phyloP scores from a whole-genome alignment of 495 filamentous ascomycete genomes.

The Penicillium fimorum region DNA sequence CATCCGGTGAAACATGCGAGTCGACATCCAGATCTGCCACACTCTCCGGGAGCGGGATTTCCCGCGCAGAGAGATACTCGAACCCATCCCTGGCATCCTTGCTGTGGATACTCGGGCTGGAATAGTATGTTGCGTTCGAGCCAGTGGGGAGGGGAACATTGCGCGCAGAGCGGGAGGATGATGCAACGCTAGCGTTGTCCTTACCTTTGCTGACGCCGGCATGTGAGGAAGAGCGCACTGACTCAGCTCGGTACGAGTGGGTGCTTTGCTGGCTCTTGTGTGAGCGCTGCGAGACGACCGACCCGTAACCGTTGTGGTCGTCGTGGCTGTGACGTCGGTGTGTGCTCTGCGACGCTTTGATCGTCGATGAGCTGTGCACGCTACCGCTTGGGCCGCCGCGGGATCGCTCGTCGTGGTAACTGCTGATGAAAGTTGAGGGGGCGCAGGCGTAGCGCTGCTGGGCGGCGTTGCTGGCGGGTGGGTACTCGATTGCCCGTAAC shows the following conservation, averaged over 20 bases:
- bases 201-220: not conserved
- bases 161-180: constrained; percentile 32
- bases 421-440: constrained; percentile 43
- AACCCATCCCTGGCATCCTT: constrained; percentile 5
- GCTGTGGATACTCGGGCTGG: constrained; percentile 19
- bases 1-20: constrained; percentile 35
- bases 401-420: constrained; percentile 37
- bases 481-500: constrained; percentile 46
- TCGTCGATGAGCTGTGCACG: constrained; percentile 41
- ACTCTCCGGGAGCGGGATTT: constrained; percentile 52
- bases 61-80: constrained; percentile 31
- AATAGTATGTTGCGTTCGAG: constrained; percentile 16
- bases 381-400: constrained; percentile 27
- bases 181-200: constrained; percentile 24
- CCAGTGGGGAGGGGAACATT: constrained; percentile 32
- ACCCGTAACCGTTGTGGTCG: constrained; percentile 13
- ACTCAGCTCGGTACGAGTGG: constrained; percentile 11
- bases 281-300: constrained; percentile 21
- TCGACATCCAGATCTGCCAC: constrained; percentile 38
- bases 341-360: constrained; percentile 42
- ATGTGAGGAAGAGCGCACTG: constrained; percentile 13
- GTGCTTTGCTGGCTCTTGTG: constrained; percentile 20
- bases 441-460: constrained; percentile 31
- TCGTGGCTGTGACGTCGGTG: constrained; percentile 22
- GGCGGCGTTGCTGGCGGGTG: constrained; percentile 28